phyloP scores from a whole-genome alignment of 2,329 filamentous ascomycete species.

The Diaporthe ilicicola region DNA sequence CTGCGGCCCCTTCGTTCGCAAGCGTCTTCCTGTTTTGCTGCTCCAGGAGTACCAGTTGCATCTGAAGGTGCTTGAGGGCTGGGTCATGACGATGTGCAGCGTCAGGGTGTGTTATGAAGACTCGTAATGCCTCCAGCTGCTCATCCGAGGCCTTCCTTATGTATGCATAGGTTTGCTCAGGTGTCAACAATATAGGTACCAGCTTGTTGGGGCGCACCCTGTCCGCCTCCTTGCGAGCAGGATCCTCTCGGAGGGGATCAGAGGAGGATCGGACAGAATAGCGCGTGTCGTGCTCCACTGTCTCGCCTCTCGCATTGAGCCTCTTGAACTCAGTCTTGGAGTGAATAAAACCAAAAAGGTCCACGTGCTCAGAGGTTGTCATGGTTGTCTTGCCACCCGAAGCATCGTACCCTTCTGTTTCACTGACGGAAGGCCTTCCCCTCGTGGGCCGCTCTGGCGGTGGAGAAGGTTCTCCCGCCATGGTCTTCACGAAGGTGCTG shows the following conservation, averaged over 20 bases:
- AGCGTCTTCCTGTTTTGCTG: not conserved
- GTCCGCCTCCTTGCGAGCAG: not conserved
- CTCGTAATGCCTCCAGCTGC: not conserved
- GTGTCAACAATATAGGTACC: not conserved
- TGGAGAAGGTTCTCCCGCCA: constrained; percentile 33
- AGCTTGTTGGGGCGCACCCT: not conserved
- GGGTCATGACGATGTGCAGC: not conserved
- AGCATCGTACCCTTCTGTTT: constrained; percentile 33
- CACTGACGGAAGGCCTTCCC: constrained; percentile 19
- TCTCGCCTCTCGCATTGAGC: constrained; percentile 51
- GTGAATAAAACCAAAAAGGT: constrained; percentile 53
- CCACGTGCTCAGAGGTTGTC: constrained; percentile 52
- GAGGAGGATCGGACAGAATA: constrained; percentile 37
- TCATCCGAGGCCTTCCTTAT: not conserved
- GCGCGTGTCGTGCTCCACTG: constrained; percentile 49
- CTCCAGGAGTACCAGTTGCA: constrained; percentile 1
- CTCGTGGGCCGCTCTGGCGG: constrained; percentile 4
- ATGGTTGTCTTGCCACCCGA: constrained; percentile 43
- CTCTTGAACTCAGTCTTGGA: constrained; percentile 50
- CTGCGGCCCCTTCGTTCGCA: not conserved
- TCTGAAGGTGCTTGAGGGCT: not conserved
- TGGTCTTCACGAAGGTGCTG: constrained; percentile 49
- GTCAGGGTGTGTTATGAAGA: not conserved
- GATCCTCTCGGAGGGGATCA: not conserved
- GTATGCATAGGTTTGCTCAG: not conserved